Conservation (phyloP, 2,329 filamentous ascomycete genomes). For the Bertia moriformis region DNA sequence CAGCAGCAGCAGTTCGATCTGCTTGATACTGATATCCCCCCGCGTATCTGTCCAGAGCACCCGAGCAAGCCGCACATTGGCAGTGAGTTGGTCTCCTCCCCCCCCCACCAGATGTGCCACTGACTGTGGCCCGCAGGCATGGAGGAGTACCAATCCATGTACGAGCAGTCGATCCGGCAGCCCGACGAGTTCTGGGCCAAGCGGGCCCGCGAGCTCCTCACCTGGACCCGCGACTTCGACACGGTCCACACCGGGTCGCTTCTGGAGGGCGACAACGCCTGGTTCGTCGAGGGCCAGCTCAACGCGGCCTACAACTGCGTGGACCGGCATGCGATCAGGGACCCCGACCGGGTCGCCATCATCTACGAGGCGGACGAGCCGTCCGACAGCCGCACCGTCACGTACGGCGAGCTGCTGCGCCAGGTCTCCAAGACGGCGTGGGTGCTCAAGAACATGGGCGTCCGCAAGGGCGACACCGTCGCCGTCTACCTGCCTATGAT, state of each 20-base stretch:
- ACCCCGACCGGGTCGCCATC: conserved; percentile 85
- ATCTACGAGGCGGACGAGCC: conserved; percentile 97
- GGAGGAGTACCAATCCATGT: conserved; percentile 53
- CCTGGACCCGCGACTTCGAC: conserved; percentile 83
- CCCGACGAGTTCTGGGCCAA: conserved; percentile 82
- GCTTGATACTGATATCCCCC: conserved; percentile 7
- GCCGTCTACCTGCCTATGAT: conserved; percentile 98
- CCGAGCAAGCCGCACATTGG: conserved; percentile 54
- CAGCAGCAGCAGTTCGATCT: not conserved
- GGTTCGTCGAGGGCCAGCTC: conserved; percentile 86
- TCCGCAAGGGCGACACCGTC: conserved; percentile 92
- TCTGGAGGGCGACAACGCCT: conserved; percentile 68
- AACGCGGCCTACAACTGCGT: conserved; percentile 97
- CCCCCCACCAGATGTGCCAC: conserved; percentile 2
- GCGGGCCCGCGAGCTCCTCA: conserved; percentile 73
- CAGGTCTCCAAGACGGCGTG: conserved; percentile 80
- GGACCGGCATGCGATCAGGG: conserved; percentile 87
- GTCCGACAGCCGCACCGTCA: conserved; percentile 72
- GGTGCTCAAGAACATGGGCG: conserved; percentile 85
- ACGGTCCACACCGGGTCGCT: conserved; percentile 72
- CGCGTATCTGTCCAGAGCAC: conserved; percentile 36
- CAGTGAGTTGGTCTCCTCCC: conserved; percentile 28
- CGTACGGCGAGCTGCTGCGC: conserved; percentile 81
- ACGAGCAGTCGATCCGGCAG: conserved; percentile 76
- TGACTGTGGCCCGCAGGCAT: conserved; percentile 25